Conservation (phyloP, 768 basidiomycete species). For the Tephrocybe sp. region DNA sequence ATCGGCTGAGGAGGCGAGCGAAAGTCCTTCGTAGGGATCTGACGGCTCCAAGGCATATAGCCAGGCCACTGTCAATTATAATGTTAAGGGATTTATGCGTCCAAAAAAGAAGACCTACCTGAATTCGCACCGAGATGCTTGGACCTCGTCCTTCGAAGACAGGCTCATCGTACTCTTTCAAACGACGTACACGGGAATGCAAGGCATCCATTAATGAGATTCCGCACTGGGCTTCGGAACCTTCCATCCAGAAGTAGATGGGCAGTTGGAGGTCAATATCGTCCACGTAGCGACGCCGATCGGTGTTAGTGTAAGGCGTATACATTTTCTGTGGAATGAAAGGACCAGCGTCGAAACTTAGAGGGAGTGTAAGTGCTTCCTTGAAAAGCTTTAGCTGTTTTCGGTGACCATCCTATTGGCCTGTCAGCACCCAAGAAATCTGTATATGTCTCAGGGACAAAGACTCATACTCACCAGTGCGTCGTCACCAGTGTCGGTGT, state of each 20-base stretch:
- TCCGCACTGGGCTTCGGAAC: conserved; percentile 50
- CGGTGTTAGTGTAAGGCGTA: conserved; percentile 73
- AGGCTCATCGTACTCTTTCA: conserved; percentile 55
- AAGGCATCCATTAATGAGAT: conserved; percentile 64
- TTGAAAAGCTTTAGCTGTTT: conserved; percentile 44
- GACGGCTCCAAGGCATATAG: conserved; percentile 73
- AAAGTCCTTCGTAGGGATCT: conserved; percentile 83
- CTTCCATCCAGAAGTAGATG: conserved; percentile 57
- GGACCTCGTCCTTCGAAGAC: conserved; percentile 76
- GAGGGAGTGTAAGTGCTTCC: conserved; percentile 35
- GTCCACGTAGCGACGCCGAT: conserved; percentile 73
- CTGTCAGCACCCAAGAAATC: conserved; percentile 2
- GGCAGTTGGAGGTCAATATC: conserved; percentile 63
- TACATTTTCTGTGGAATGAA: conserved; percentile 74
- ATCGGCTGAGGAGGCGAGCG: conserved; percentile 75
- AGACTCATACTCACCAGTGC: background rate
- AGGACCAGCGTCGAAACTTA: conserved; percentile 32
- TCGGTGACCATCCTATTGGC: conserved; percentile 35
- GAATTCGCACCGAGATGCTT: conserved; percentile 75
- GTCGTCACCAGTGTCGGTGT: conserved; percentile 1
- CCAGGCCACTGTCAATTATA: conserved; percentile 64
- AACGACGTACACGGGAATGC: conserved; percentile 52
- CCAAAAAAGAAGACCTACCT: conserved; percentile 39
- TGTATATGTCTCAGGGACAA: background rate
- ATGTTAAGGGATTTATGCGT: conserved; percentile 9